phyloP scores from a whole-genome alignment of 2,329 filamentous ascomycete species.

The Dactylellina drechsleri region DNA sequence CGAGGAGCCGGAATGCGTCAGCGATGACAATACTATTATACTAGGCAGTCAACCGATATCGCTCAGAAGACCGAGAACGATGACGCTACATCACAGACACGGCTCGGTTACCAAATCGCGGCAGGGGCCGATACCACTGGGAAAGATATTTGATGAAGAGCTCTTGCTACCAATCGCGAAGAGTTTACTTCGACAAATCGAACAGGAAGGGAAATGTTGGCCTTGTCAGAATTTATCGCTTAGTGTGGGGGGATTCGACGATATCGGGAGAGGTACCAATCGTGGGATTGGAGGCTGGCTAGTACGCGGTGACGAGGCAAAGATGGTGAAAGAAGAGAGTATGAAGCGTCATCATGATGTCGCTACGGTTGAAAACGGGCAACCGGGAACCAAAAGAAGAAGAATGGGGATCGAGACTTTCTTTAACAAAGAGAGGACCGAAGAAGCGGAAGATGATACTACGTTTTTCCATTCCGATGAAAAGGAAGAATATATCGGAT shows the following conservation, averaged over 20 bases:
- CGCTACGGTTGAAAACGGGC: conserved; percentile 40
- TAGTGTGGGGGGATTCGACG: conserved; percentile 91
- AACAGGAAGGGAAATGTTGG: conserved; percentile 76
- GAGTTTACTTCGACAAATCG: conserved; percentile 78
- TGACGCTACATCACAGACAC: conserved; percentile 84
- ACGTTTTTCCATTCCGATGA: conserved; percentile 40
- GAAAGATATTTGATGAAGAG: conserved; percentile 76
- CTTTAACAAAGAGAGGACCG: conserved; percentile 54
- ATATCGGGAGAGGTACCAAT: conserved; percentile 80
- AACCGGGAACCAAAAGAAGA: conserved; percentile 60
- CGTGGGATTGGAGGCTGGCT: conserved; percentile 79
- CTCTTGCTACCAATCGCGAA: conserved; percentile 79
- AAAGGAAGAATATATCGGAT: conserved; percentile 33
- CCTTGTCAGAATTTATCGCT: conserved; percentile 91
- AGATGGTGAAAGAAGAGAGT: conserved; percentile 61
- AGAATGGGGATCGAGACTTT: conserved; percentile 60
- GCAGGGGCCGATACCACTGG: conserved; percentile 78
- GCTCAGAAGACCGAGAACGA: conserved; percentile 78
- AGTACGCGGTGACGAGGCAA: conserved; percentile 76
- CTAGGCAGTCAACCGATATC: conserved; percentile 44
- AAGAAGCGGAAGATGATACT: conserved; percentile 55
- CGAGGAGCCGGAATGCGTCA: conserved; percentile 80
- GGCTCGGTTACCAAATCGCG: conserved; percentile 78
- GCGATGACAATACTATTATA: neutral
- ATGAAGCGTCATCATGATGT: conserved; percentile 52